A percentile compares a stretch with the other conserved stretches of the same genome.
Conservation (phyloP, 139 green algal genomes). For the Picochlorum costavermella region DNA sequence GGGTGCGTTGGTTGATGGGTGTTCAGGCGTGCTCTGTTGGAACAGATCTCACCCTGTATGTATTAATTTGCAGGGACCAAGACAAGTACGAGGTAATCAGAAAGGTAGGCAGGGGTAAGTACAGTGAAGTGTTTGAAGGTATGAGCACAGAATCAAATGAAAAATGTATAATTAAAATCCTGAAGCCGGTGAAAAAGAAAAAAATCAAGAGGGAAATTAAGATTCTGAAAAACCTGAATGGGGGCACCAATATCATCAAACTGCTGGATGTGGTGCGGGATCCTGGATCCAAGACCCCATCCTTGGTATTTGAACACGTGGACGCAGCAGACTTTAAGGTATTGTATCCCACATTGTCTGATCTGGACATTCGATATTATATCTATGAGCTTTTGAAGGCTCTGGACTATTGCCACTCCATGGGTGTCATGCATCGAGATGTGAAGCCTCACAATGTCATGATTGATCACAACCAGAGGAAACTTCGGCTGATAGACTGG, state of each 20-base stretch:
- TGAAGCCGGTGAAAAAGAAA: slow-evolving; percentile 99
- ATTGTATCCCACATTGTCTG: slow-evolving; percentile 91
- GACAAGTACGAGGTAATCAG: slow-evolving; percentile 95
- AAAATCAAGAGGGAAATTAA: slow-evolving; percentile 99
- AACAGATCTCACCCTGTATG: background rate
- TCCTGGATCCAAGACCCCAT: slow-evolving; percentile 84
- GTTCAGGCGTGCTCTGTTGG: slow-evolving; percentile 22
- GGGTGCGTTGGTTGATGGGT: slow-evolving; percentile 16
- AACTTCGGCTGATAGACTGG: slow-evolving; percentile 98
- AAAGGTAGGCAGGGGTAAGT: slow-evolving; percentile 96
- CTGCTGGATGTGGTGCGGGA: slow-evolving; percentile 94
- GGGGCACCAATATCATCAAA: slow-evolving; percentile 95
- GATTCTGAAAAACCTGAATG: slow-evolving; percentile 93
- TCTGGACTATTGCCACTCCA: slow-evolving; percentile 91
- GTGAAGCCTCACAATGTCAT: slow-evolving; percentile 90
- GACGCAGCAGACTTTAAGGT: slow-evolving; percentile 89
- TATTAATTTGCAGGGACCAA: slow-evolving; percentile 32
- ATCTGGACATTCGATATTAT: slow-evolving; percentile 98
- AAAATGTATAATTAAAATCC: slow-evolving; percentile 94
- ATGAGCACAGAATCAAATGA: slow-evolving; percentile 62
- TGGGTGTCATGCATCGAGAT: slow-evolving; percentile 84
- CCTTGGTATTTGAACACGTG: slow-evolving; percentile 95
- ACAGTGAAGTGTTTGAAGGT: slow-evolving; percentile 98
- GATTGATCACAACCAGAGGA: slow-evolving; percentile 90
- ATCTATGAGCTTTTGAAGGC: slow-evolving; percentile 94